Base-by-base conservation (phyloP, 495 filamentous ascomycete species). In the Penicillium arizonense region DNA sequence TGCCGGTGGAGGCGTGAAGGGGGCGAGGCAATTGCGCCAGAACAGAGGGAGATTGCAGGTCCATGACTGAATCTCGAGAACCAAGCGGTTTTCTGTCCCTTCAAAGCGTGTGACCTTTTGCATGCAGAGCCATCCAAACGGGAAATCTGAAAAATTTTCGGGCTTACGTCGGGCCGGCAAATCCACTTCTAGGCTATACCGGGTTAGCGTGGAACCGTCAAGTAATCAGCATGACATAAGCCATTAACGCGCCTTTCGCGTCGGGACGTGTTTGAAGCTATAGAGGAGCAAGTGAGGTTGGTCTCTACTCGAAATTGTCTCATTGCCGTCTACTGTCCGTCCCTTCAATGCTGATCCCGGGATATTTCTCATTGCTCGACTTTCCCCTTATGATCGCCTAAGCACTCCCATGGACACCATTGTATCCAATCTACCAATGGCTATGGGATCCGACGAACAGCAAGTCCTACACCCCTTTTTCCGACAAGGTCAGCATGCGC, bases 21-120 rank as follows among this genome's bases (percentile, higher is more conserved):
- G 87, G 85, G 44, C 74, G 74, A 26, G 87, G 85, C 62, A 93
- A 72, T 38, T 83, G 72, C 32, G 87, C 82, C 57, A 93, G 71
- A 48, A 87, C 77, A 14, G 74, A 76, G 10, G 76, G 75, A 37
- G 73, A 53, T 49, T 74, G 74, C 38, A 78, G 44, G 61, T 76
- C 73, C 74, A 77, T 78, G 53, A 47, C 55, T 47, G 34, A 43
- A 56, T 58, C 43, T n/a, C 26, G 30, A 44, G 40, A 53, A 51
- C 35, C 18, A 53, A 33, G 44, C 50, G 23, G 41, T 39, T 57
- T 61, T 52, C 53, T 44, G 51, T 60, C 62, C 52, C 59, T 58
- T 61, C 43, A 59, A 23, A 37, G 40, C 54, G 50, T 65, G 57
- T 48, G 48, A 55, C 42, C 39, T 41, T 44, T 44, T 52, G 52